phyloP scores from a whole-genome alignment of 78 protist species.

The Dictyostelium brefeldianum region DNA sequence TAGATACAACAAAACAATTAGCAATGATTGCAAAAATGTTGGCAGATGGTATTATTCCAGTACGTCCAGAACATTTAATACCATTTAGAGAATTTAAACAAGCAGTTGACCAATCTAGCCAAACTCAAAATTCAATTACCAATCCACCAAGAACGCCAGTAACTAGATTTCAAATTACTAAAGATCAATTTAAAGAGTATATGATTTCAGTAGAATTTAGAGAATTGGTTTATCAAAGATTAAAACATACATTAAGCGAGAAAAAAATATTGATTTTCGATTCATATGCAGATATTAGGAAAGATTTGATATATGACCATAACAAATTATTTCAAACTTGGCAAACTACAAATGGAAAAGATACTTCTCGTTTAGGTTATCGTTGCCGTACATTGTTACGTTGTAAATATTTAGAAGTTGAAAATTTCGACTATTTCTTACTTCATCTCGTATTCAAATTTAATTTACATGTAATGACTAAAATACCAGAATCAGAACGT shows the following conservation, averaged over 20 bases:
- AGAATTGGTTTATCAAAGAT: background rate
- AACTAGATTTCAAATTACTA: background rate
- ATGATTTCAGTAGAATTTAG: background rate
- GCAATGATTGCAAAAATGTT: slow-evolving; percentile 50
- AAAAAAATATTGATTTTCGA: background rate
- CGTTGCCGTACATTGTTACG: background rate
- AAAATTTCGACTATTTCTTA: background rate
- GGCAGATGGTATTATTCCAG: background rate
- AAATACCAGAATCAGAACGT: no score
- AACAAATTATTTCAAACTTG: background rate
- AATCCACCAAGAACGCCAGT: background rate
- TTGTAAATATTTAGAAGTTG: background rate
- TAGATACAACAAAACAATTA: slow-evolving; percentile 26
- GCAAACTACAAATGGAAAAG: background rate
- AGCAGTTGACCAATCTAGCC: background rate
- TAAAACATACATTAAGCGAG: background rate
- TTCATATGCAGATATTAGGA: background rate
- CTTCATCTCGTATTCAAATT: background rate
- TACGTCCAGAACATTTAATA: background rate
- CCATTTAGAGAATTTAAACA: background rate
- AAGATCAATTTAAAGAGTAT: slow-evolving; percentile 7
- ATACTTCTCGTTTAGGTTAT: background rate
- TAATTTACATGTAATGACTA: background rate
- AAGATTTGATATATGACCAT: background rate
- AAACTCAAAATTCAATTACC: background rate